A percentile compares a stretch with the other conserved stretches of the same genome.
Evolutionary conservation across 176 grass and related monocot species (phyloP).

Genomic region (Aegilops bicornis): DNA sequence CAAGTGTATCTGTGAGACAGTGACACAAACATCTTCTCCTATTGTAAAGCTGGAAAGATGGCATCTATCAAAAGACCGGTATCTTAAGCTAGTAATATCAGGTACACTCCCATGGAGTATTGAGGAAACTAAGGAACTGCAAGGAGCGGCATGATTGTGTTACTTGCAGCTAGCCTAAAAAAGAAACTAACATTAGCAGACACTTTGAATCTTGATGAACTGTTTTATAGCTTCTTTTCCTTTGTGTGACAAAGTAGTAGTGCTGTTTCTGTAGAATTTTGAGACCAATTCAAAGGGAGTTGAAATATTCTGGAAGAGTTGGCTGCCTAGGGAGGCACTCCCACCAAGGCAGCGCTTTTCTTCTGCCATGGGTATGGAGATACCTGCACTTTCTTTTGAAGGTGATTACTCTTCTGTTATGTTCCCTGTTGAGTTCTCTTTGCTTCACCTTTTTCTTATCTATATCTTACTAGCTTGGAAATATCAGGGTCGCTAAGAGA

Average conservation of each 20-base stretch:
- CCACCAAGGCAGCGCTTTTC: slow-evolving; percentile 79
- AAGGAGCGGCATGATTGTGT: not conserved
- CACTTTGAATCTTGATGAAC: not conserved
- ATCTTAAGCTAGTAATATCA: slow-evolving; percentile 10
- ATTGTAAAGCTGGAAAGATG: slow-evolving; percentile 10
- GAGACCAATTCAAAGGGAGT: slow-evolving; percentile 86
- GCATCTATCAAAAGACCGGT: slow-evolving; percentile 8
- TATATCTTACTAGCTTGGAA: slow-evolving; percentile 29
- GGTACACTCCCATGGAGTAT: not conserved
- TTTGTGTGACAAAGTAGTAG: not conserved
- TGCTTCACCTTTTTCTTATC: slow-evolving; percentile 14
- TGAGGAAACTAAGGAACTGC: not conserved
- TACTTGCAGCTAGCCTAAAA: slow-evolving; percentile 14
- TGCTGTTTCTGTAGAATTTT: slow-evolving; percentile 52
- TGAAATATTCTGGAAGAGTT: slow-evolving; percentile 98
- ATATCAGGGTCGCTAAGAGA: slow-evolving; percentile 77
- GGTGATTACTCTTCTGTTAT: slow-evolving; percentile 44
- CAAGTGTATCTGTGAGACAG: not conserved
- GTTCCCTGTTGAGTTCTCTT: slow-evolving; percentile 7
- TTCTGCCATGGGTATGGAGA: slow-evolving; percentile 96
- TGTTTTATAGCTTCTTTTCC: slow-evolving; percentile 4
- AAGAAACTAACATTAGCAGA: not conserved
- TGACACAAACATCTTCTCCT: slow-evolving; percentile 9
- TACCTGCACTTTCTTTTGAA: slow-evolving; percentile 97
- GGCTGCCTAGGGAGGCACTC: slow-evolving; percentile 68